These are phyloP conservation scores for Fusarium scirpi DNA, from an alignment of 2,329 filamentous ascomycete genomes.

Conservation along the genomic window DNA sequence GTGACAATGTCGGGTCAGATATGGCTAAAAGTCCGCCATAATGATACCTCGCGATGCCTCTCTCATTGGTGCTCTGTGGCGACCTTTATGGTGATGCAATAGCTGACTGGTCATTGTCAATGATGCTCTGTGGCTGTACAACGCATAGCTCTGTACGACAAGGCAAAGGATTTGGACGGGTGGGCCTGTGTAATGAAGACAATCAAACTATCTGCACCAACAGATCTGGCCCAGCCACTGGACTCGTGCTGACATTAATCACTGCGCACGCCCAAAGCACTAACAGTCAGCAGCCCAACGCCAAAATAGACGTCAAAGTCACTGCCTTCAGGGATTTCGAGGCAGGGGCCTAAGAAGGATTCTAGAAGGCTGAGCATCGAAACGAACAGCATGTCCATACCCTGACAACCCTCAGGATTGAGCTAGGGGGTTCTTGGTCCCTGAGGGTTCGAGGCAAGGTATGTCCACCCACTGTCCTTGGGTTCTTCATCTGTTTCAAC, in stretches of 20 bases:
- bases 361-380: conserved; percentile 44
- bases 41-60: conserved; percentile 9
- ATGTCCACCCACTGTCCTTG: conserved; percentile 3
- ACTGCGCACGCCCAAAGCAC: conserved; percentile 26
- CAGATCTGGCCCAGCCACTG: conserved; percentile 19
- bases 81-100: conserved; percentile 24
- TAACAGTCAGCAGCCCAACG: conserved; percentile 21
- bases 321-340: conserved; percentile 34
- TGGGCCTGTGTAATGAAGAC: conserved; percentile 24
- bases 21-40: conserved; percentile 20
- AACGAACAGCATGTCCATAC: conserved; percentile 17
- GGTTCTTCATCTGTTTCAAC: background rate
- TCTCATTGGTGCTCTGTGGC: conserved; percentile 16
- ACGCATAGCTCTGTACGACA: conserved; percentile 5
- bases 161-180: conserved; percentile 28
- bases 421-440: conserved; percentile 31
- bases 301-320: conserved; percentile 34
- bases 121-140: conserved; percentile 2
- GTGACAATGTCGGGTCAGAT: conserved; percentile 21
- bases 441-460: conserved; percentile 10
- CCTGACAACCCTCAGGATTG: conserved; percentile 14
- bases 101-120: conserved; percentile 27
- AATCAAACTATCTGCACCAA: conserved; percentile 30
- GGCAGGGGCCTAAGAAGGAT: conserved; percentile 40
- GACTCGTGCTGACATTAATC: conserved; percentile 32